Evolutionary conservation across 257 asterid species (phyloP).

Genomic region (Leptodermis oblonga): DNA sequence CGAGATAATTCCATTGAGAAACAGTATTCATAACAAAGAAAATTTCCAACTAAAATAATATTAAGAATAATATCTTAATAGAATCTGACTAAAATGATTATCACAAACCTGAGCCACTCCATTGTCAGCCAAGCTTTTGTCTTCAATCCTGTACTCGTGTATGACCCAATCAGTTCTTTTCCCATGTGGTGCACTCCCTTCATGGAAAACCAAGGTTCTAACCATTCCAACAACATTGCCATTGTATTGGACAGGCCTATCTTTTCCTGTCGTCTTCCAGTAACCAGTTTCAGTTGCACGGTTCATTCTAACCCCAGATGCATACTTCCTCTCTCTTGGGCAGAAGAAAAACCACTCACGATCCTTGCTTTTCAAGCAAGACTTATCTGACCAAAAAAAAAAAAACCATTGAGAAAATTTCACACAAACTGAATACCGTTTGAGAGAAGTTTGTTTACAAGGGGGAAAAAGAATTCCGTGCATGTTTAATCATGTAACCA

Average conservation of each 20-base stretch:
- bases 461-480: neutral
- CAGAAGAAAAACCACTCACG: conserved; percentile 90
- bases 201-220: conserved; percentile 74
- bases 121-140: conserved; percentile 40
- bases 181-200: conserved; percentile 69
- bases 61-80: neutral
- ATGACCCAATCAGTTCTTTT: conserved; percentile 83
- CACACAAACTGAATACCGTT: neutral
- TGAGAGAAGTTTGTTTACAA: neutral
- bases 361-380: conserved; percentile 62
- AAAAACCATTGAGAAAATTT: neutral
- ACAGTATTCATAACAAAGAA: neutral
- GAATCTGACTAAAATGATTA: neutral
- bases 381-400: conserved; percentile 46
- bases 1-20: neutral
- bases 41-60: neutral
- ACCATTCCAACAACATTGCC: conserved; percentile 52
- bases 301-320: conserved; percentile 67
- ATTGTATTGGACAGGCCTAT: conserved; percentile 35
- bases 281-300: conserved; percentile 78
- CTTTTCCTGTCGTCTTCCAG: conserved; percentile 92
- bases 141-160: conserved; percentile 60
- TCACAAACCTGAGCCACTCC: conserved; percentile 54
- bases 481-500: neutral
- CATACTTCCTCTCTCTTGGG: conserved; percentile 78